These are phyloP conservation scores for Chlamydomonas asymmetrica DNA, from an alignment of 139 green algal species.

Conservation along the genomic window DNA sequence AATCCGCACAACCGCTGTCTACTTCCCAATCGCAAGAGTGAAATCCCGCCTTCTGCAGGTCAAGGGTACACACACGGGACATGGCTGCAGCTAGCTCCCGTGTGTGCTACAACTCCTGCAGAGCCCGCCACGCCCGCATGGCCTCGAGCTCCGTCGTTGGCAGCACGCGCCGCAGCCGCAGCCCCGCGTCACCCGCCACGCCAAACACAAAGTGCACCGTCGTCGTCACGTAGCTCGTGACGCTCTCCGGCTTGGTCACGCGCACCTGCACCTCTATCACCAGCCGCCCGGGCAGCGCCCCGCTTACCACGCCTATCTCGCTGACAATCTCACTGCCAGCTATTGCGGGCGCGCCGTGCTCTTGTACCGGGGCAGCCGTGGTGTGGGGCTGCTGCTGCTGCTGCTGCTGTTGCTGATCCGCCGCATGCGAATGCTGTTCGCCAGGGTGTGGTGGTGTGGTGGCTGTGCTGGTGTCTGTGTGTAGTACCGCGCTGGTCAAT, in stretches of 20 bases:
- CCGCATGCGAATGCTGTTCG: neutral
- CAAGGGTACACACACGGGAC: neutral
- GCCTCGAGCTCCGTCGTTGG: slow-evolving; percentile 28
- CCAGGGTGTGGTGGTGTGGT: neutral
- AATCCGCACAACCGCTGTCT: no score
- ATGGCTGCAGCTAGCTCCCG: no score
- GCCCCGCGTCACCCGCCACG: neutral
- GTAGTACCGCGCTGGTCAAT: slow-evolving; percentile 64
- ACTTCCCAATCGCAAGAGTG: no score
- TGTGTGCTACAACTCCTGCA: no score
- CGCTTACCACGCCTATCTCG: no score
- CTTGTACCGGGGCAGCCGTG: no score
- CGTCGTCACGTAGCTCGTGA: slow-evolving; percentile 17
- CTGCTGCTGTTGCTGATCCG: neutral
- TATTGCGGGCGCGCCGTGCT: no score
- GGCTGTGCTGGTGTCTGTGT: neutral
- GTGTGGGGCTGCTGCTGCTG: neutral
- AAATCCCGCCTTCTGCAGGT: no score
- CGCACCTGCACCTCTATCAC: slow-evolving; percentile 29
- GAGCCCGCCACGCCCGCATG: slow-evolving; percentile 5
- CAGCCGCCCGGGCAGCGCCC: slow-evolving; percentile 10
- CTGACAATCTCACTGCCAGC: neutral
- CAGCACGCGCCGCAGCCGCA: slow-evolving; percentile 23
- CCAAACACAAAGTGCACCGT: slow-evolving; percentile 29
- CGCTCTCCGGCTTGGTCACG: slow-evolving; percentile 32